Evolutionary conservation across 2,329 filamentous ascomycete species (phyloP).

Genomic region (Trichoderma polysporum): DNA sequence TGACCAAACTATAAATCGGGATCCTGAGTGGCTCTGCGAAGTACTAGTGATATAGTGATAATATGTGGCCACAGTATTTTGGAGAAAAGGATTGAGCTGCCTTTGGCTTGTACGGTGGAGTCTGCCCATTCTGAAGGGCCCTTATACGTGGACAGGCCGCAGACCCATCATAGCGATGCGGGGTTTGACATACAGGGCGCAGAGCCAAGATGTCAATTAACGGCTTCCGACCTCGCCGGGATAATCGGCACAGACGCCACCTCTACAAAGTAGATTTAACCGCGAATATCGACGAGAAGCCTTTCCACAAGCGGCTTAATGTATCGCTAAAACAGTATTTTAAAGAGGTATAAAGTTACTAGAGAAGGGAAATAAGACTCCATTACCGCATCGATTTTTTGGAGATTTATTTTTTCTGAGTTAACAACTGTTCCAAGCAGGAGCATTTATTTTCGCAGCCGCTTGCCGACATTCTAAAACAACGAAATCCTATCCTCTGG

Average conservation of each 20-base stretch:
- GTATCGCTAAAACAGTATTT: no score
- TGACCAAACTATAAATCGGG: not conserved
- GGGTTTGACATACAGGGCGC: constrained; percentile 15
- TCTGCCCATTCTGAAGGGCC: not conserved
- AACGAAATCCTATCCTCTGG: not conserved
- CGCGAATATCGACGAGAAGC: not conserved
- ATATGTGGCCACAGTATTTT: no score
- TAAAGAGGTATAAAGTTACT: no score
- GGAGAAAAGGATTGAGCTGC: not conserved
- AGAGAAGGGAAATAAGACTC: no score
- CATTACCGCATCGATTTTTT: no score
- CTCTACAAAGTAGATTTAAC: not conserved
- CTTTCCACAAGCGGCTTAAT: not conserved
- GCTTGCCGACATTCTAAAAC: no score
- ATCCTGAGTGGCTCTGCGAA: no score
- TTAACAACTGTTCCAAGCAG: no score
- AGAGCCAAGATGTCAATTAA: not conserved
- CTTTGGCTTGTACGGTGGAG: not conserved
- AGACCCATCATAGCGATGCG: not conserved
- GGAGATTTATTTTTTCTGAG: no score
- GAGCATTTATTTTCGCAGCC: no score
- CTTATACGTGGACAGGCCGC: not conserved
- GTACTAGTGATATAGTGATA: no score
- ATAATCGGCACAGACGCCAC: not conserved
- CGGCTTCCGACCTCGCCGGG: not conserved